These are phyloP conservation scores for Cenchrus americanus DNA, from an alignment of 176 grass and related monocot species.

Conservation along the genomic window DNA sequence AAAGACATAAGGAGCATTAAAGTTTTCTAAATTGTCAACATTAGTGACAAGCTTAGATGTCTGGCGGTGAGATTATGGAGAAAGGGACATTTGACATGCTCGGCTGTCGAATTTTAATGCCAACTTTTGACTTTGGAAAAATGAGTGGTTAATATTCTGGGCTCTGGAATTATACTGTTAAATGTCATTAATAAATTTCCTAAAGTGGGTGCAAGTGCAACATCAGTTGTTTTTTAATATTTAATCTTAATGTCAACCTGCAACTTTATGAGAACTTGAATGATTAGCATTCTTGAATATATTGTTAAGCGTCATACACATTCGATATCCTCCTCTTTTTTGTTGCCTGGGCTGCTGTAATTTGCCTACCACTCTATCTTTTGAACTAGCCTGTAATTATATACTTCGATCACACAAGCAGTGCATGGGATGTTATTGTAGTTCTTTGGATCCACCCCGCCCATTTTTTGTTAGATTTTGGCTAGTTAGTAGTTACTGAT, in stretches of 20 bases:
- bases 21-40: neutral
- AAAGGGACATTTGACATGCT: neutral
- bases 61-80: constrained; percentile 12
- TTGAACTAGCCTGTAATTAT: neutral
- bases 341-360: neutral
- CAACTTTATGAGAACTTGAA: neutral
- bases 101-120: neutral
- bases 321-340: neutral
- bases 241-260: neutral
- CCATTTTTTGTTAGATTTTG: neutral
- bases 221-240: neutral
- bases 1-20: neutral
- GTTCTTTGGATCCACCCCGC: neutral
- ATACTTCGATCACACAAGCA: neutral
- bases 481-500: neutral
- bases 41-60: neutral
- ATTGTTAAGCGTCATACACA: neutral
- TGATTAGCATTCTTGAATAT: neutral
- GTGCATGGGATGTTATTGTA: neutral
- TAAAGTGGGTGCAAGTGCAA: neutral
- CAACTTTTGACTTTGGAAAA: neutral
- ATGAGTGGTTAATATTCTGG: neutral
- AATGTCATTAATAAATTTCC: neutral
- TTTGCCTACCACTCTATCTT: neutral
- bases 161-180: neutral